Evolutionary conservation across 1,284 basidiomycete genomes (phyloP).

Genomic region (Cryptococcus sp.): DNA sequence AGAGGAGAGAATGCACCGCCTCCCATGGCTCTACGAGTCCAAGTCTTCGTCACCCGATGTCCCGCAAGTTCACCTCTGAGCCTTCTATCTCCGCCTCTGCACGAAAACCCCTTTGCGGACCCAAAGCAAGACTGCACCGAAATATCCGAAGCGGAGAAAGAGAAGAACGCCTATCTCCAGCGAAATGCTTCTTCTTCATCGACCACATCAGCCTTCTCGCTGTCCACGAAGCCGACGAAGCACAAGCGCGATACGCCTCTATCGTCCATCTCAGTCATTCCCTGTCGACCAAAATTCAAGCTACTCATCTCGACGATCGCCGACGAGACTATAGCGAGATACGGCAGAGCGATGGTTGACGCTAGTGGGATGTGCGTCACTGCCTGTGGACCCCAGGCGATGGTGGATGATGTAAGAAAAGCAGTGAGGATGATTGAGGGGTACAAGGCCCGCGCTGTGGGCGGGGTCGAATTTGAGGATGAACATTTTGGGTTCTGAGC

Average conservation of each 20-base stretch:
- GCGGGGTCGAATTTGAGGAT: constrained; percentile 46
- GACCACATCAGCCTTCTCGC: constrained; percentile 18
- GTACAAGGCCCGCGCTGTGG: constrained; percentile 27
- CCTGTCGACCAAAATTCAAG: constrained; percentile 32
- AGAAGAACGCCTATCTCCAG: background rate
- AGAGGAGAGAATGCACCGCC: constrained; percentile 23
- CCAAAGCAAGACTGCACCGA: background rate
- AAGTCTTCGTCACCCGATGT: constrained; percentile 46
- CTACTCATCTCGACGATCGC: constrained; percentile 23
- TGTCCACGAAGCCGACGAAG: background rate
- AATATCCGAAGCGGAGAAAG: background rate
- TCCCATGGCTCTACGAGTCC: constrained; percentile 42
- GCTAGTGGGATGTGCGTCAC: constrained; percentile 38
- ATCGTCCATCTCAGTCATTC: constrained; percentile 25
- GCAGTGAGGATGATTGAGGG: constrained; percentile 27
- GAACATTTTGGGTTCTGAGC: constrained; percentile 43
- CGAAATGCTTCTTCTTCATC: constrained; percentile 4
- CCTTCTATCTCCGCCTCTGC: constrained; percentile 36
- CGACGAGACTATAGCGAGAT: constrained; percentile 27
- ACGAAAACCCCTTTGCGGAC: background rate
- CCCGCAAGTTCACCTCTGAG: constrained; percentile 38
- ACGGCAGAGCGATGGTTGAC: constrained; percentile 18
- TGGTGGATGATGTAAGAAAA: constrained; percentile 37
- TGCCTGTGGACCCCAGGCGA: constrained; percentile 42
- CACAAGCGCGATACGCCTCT: constrained; percentile 4